Conservation (phyloP, 139 green algal species). For the Astrephomene gubernaculifera region DNA sequence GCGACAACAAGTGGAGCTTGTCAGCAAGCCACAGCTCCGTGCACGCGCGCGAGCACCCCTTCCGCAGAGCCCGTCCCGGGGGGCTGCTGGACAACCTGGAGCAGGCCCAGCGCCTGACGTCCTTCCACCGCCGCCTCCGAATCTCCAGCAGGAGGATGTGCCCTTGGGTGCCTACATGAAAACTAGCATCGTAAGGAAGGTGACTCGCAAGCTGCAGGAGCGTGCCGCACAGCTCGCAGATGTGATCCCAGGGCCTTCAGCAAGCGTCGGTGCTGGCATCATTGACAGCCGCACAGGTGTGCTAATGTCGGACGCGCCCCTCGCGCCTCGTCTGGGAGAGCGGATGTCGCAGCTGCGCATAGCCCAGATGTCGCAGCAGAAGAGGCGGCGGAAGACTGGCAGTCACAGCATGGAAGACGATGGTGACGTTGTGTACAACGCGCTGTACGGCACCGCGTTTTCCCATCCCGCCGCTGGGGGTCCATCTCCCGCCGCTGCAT, state of each 20-base stretch:
- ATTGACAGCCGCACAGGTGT: neutral
- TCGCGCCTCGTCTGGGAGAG: neutral
- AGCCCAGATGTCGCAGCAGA: neutral
- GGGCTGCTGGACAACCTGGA: too few species aligned
- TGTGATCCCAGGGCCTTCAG: neutral
- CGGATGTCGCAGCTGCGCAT: slow-evolving; percentile 10
- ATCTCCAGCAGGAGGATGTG: neutral
- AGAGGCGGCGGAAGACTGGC: too few species aligned
- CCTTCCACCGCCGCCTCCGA: neutral
- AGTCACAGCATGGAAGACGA: too few species aligned
- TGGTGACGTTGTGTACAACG: too few species aligned
- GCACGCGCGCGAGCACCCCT: neutral
- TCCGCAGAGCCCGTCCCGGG: neutral
- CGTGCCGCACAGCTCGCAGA: neutral
- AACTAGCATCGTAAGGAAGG: neutral
- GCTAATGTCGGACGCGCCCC: neutral
- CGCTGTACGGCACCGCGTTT: too few species aligned
- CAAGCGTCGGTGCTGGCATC: neutral
- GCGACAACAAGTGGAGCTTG: too few species aligned
- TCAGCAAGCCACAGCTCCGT: slow-evolving; percentile 24
- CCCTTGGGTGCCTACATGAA: neutral
- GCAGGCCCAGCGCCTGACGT: too few species aligned
- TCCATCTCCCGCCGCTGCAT: too few species aligned
- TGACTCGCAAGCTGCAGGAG: slow-evolving; percentile 8
- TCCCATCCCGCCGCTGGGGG: too few species aligned